Percentiles rank a stretch among this genome's conserved stretches.
Evolutionary conservation across 495 filamentous ascomycete species (phyloP).

Genomic region (Tuber melanosporum): DNA sequence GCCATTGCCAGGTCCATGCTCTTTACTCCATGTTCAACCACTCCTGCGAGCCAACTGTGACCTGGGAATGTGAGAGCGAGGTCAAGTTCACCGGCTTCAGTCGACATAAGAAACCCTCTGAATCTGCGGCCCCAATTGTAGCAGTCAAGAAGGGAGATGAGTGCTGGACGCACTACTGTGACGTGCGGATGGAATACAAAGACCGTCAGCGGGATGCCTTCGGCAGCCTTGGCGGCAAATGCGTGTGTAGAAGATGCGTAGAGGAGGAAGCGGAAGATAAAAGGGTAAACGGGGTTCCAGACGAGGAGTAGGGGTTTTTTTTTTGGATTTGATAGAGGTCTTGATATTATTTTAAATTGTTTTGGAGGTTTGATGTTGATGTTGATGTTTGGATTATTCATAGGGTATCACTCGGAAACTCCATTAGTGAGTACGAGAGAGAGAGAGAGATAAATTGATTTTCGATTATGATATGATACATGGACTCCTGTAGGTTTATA

Average conservation of each 20-base stretch:
- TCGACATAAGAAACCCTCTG: conserved; percentile 37
- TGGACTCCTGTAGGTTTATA: too few relatives aligned
- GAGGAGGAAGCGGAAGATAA: conserved; percentile 44
- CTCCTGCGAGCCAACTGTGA: conserved; percentile 85
- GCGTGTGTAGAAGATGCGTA: conserved; percentile 72
- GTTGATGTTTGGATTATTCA: background rate
- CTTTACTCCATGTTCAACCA: conserved; percentile 83
- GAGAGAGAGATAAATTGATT: too few relatives aligned
- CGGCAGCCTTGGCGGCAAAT: conserved; percentile 76
- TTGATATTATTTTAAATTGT: background rate
- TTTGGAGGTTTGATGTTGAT: background rate
- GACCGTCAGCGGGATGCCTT: conserved; percentile 81
- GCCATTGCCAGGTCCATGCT: conserved; percentile 52
- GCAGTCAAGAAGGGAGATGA: conserved; percentile 74
- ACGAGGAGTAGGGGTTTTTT: background rate
- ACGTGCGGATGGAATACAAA: conserved; percentile 67
- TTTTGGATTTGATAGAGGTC: background rate
- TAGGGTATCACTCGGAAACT: background rate
- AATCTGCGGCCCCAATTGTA: conserved; percentile 46
- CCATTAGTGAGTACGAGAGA: too few relatives aligned
- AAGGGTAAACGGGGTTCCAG: background rate
- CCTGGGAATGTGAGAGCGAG: conserved; percentile 85
- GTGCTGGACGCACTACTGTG: conserved; percentile 89
- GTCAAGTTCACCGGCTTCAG: conserved; percentile 61
- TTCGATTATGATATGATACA: too few relatives aligned